These are phyloP conservation scores for Tetracentron sinense DNA, from an alignment of 164 flowering plant genomes.

Conservation along the genomic window DNA sequence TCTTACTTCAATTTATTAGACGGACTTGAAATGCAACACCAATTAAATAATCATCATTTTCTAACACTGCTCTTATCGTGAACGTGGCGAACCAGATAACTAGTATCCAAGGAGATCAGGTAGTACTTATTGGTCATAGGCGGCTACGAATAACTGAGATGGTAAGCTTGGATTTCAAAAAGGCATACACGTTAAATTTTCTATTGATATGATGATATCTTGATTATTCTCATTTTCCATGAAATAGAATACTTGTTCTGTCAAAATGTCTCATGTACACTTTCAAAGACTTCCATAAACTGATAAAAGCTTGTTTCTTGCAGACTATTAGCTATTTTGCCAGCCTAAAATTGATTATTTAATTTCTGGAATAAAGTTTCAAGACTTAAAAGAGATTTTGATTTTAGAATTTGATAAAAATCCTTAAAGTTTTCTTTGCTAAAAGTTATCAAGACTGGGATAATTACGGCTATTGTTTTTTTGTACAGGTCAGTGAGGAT, in stretches of 20 bases:
- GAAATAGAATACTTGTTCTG: background rate
- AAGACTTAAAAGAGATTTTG: background rate
- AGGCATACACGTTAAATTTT: background rate
- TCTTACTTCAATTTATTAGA: background rate
- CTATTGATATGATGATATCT: background rate
- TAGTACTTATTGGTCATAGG: conserved; percentile 83
- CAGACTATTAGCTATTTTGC: background rate
- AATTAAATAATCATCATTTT: too few relatives aligned
- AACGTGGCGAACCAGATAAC: conserved; percentile 56
- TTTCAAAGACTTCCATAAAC: background rate
- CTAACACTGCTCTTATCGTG: too few relatives aligned
- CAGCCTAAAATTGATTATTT: background rate
- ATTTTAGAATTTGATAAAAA: background rate
- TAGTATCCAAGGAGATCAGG: conserved; percentile 89
- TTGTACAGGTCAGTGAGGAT: conserved; percentile 76
- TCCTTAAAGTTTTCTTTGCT: background rate
- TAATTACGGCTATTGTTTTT: conserved; percentile 7
- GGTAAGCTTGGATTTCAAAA: conserved; percentile 41
- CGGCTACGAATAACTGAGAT: conserved; percentile 91
- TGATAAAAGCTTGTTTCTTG: background rate
- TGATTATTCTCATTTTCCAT: too few relatives aligned
- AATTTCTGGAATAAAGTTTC: background rate
- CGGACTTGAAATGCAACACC: background rate
- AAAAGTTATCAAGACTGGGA: background rate
- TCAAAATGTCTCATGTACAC: background rate